Base-by-base conservation (phyloP, 2,329 filamentous ascomycete genomes). In the Plectosphaerella sp. region DNA sequence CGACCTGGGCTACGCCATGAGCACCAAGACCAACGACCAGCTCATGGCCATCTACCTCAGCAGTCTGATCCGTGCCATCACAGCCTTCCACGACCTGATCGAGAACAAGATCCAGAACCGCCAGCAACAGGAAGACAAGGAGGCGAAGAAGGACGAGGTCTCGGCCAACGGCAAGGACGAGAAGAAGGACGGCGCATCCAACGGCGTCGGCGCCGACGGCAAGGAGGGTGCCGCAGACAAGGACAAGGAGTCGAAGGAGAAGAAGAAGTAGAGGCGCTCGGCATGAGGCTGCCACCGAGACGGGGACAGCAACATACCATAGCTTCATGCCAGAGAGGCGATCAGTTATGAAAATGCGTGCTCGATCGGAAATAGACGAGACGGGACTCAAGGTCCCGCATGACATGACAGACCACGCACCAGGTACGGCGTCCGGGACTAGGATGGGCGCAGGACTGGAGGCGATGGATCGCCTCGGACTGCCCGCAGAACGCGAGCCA, bases 71-170 rank as follows among this genome's bases (percentile, higher is more conserved):
- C 84, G 94, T 56, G 94, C 94, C 52, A 99, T 99, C 66, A 97
- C 94, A 12, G 94, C 94, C 8, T 99, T 97, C 86, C 94, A 99
- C 71, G 94, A 99, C 68, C 76, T 99, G 61, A 99, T 99, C 60
- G 94, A 99, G 78, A 99, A 99, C 79, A 99, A 99, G 82, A 97
- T 97, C 61, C 93, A 97, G 77, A 99, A 99, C 75, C 84, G 93
- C 69, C 92, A 97, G 73, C 90, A 95, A 70, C 89, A 95, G 65
- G 94, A 97, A 67, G 94, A 99, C 66, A 93, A 93, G 74, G 93
- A 97, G 62, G 82, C 87, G 64, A 90, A 90, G 75, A 90, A 91
- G 66, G 85, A 87, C 47, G 88, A 88, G 65, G 58, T 61, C 22
- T 28, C 25, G 18, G 25, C 12, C 24, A 86, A 85, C 59, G 70